phyloP scores from a whole-genome alignment of 164 flowering plant species.

The Akebia trifoliata region DNA sequence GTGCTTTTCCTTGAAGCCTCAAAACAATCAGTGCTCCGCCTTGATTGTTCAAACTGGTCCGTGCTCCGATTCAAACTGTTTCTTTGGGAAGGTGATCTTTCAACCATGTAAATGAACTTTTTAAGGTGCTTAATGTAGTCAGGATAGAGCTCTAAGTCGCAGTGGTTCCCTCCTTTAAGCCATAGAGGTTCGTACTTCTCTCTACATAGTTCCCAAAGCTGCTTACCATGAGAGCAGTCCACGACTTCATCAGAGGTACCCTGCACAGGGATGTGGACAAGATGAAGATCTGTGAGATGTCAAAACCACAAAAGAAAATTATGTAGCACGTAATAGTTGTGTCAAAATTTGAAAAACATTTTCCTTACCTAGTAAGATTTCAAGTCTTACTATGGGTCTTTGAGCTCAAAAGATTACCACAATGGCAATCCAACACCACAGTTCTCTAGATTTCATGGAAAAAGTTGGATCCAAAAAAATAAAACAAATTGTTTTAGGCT shows the following conservation, averaged over 20 bases:
- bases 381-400: too few relatives aligned
- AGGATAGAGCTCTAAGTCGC: slow-evolving; percentile 79
- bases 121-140: slow-evolving; percentile 81
- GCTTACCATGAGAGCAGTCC: slow-evolving; percentile 92
- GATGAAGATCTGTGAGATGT: background rate
- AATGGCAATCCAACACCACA: too few relatives aligned
- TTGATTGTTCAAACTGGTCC: slow-evolving; percentile 52
- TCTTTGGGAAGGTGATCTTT: slow-evolving; percentile 63
- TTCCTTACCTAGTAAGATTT: too few relatives aligned
- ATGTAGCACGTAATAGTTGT: background rate
- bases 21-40: slow-evolving; percentile 61
- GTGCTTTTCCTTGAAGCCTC: slow-evolving; percentile 75
- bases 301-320: background rate
- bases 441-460: too few relatives aligned
- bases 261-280: slow-evolving; percentile 42
- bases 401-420: too few relatives aligned
- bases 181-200: slow-evolving; percentile 91
- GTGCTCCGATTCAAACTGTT: slow-evolving; percentile 48
- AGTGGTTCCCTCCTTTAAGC: slow-evolving; percentile 89
- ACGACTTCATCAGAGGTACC: slow-evolving; percentile 94
- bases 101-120: slow-evolving; percentile 73
- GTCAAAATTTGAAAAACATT: background rate
- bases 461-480: too few relatives aligned
- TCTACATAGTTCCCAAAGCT: slow-evolving; percentile 87
- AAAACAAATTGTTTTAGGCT: too few relatives aligned